phyloP scores from a whole-genome alignment of 768 basidiomycete genomes.

The Tulasnella calospora region DNA sequence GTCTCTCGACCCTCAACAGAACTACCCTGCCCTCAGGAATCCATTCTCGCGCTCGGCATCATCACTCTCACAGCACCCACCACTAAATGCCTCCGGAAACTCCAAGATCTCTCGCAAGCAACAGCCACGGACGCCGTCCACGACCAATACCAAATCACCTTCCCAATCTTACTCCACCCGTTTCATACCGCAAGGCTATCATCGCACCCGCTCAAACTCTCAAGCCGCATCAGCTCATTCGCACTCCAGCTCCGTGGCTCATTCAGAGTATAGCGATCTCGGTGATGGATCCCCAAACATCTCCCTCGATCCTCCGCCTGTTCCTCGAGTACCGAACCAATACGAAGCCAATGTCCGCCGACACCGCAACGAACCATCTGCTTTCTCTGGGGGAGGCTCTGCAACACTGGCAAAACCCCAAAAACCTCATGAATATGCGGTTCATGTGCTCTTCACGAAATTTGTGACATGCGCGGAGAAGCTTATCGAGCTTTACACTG shows the following conservation, averaged over 20 bases:
- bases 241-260: slow-evolving; percentile 58
- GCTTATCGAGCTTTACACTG: slow-evolving; percentile 72
- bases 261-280: slow-evolving; percentile 11
- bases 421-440: slow-evolving; percentile 57
- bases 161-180: neutral
- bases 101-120: neutral
- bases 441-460: slow-evolving; percentile 82
- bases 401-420: slow-evolving; percentile 8
- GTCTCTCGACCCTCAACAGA: slow-evolving; percentile 50
- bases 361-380: slow-evolving; percentile 39
- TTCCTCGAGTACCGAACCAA: slow-evolving; percentile 68
- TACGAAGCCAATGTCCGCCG: slow-evolving; percentile 48
- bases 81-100: neutral
- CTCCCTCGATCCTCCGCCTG: slow-evolving; percentile 54
- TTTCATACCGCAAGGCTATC: neutral
- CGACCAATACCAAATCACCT: slow-evolving; percentile 4
- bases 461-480: slow-evolving; percentile 75
- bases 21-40: slow-evolving; percentile 64
- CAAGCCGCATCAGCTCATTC: slow-evolving; percentile 60
- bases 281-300: slow-evolving; percentile 17
- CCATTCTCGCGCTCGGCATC: slow-evolving; percentile 80
- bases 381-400: slow-evolving; percentile 45
- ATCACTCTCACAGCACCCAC: slow-evolving; percentile 49
- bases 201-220: slow-evolving; percentile 6
- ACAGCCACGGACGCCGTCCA: neutral